Evolutionary conservation across 768 basidiomycete genomes (phyloP).

Genomic region (Suillus ampliporus): DNA sequence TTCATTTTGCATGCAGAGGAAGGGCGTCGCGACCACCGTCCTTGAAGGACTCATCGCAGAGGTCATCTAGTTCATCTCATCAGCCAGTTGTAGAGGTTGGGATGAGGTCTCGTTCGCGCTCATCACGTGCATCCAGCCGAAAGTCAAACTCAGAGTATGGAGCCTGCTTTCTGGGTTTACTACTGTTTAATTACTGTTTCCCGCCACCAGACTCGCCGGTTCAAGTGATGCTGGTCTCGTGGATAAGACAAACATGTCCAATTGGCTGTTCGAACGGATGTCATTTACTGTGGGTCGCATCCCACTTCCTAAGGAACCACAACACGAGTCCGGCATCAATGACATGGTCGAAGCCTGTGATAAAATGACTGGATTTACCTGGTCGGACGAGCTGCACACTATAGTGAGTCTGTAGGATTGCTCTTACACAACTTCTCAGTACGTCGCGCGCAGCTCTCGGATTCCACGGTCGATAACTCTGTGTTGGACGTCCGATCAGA

Average conservation of each 20-base stretch:
- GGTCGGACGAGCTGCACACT: background rate
- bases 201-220: background rate
- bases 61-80: background rate
- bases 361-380: constrained; percentile 3
- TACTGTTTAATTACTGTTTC: background rate
- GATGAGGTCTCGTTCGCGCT: background rate
- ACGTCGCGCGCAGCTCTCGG: background rate
- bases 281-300: constrained; percentile 3
- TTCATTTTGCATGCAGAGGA: background rate
- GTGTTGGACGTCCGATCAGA: background rate
- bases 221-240: background rate
- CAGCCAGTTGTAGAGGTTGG: background rate
- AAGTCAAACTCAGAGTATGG: background rate
- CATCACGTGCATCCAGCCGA: background rate
- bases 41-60: background rate
- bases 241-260: background rate
- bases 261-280: constrained; percentile 7
- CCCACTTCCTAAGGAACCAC: background rate
- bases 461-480: background rate
- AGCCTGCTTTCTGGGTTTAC: background rate
- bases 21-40: too few species aligned
- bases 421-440: background rate
- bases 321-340: background rate
- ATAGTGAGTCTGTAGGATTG: background rate
- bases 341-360: background rate